Base-by-base conservation (phyloP, 129 eudicot genomes). In the Saussurea involucrata region DNA sequence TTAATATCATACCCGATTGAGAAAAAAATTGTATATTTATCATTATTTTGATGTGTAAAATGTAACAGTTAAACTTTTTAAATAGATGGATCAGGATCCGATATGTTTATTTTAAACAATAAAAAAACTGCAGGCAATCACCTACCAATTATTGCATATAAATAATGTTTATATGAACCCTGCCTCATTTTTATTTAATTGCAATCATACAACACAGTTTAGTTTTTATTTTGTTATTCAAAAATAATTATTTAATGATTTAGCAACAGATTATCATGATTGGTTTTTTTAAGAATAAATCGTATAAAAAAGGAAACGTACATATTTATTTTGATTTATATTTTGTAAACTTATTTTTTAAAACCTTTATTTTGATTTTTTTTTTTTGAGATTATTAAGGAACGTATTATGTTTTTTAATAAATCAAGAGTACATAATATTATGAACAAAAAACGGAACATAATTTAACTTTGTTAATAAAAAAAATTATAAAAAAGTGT, bases 61-160 rank as follows among this genome's bases (percentile, higher is more conserved):
- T 53, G 8, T 53, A 53, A 15, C 12, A 46, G 58, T 37, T 9
- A 37, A 37, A 49, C 4, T n/a, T 49, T 44, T 53, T 53, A 53
- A 5, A 53, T 53, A 5, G 4, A 5, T 53, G 8, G 2, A 53
- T 53, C 21, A 53, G n/a, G 28, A 60, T 60, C 65, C 21, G 28
- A 60, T 21, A 17, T n/a, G 61, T 53, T 53, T 44, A 44, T 44
- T n/a, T 53, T 53, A 53, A 53, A 17, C 58, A 17, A 60, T 60
- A 66, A 65, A 29, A 25, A 32, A 29, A 29, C 3, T 66, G 44
- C 40, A 31, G 37, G 31, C 70, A 29, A 28, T 6, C 13, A 74
- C 60, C 78, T 12, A 3, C 57, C 57, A 74, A 74, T 74, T 22
- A 73, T 66, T 66, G 71, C 71, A 66, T 73, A 58, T 57, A 29